Base-by-base conservation (phyloP, 2,329 filamentous ascomycete genomes). In the Camillea tinctor region DNA sequence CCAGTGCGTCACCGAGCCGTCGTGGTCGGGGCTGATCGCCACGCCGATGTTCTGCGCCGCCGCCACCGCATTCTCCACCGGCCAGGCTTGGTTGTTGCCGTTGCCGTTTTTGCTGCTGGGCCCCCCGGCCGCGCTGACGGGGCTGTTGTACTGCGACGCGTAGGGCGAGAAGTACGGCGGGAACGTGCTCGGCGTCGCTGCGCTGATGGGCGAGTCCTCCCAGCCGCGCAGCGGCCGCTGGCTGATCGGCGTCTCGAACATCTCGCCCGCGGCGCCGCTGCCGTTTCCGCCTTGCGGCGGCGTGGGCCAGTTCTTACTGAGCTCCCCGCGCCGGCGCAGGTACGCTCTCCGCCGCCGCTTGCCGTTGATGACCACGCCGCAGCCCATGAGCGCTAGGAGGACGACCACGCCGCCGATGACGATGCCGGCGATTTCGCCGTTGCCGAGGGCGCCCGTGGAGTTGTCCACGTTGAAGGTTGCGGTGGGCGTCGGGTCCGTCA, bases 391-490 rank as follows among this genome's bases (percentile, higher is more conserved):
- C 7, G 75, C 69, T 2, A 88, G 75, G 3, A 86, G 17, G 0
- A 83, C 56, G 6, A 79, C 75, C 0, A 88, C 64, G 0, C 76
- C 80, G 4, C 80, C 85, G 21, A 84, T 76, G 15, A 80, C 83
- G 55, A 88, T 83, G 62, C 85, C 86, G 0, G 87, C 84, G 57
- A 85, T 84, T 13, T 78, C 82, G 4, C 81, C 83, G 1, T 87
- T 74, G 1, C 73, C 79, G 7, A 88, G 69, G 0, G 82, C 77
- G 0, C 81, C 80, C 3, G 76, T 74, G 36, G 75, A 71, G 68
- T 79, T 78, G 26, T 76, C 71, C 0, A 77, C 74, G 49, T 76
- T 62, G n/a, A 80, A 71, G 0, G 74, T 73, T 7, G 76, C 73
- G 0, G 74, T 74, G 0, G 79, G 73, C 0, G 78, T 74, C 0